Conservation (phyloP, 805 yeast genomes). For the Monosporozyma unispora region DNA sequence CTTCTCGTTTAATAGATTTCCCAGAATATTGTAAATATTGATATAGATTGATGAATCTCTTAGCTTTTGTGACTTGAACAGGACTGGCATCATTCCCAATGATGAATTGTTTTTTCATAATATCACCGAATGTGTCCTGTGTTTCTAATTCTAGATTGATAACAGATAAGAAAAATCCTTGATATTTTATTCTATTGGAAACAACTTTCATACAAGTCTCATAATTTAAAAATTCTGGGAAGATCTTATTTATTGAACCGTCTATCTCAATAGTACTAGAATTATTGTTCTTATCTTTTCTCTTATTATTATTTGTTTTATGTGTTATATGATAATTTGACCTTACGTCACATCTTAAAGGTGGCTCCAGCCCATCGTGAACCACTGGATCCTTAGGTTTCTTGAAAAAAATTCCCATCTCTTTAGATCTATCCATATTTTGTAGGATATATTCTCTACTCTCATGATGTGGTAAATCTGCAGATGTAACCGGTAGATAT, state of each 20-base stretch:
- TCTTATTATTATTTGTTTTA: slow-evolving; percentile 9
- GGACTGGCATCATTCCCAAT: slow-evolving; percentile 5
- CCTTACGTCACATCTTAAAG: slow-evolving; percentile 26
- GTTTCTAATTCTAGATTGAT: slow-evolving; percentile 21
- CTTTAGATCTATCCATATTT: slow-evolving; percentile 37
- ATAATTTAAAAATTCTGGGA: slow-evolving; percentile 35
- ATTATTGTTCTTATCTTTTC: neutral
- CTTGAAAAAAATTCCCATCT: slow-evolving; percentile 32
- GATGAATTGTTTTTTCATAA: slow-evolving; percentile 16
- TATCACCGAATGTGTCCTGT: slow-evolving; percentile 22
- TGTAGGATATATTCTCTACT: slow-evolving; percentile 34
- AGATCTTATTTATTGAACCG: slow-evolving; percentile 11
- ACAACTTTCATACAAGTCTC: slow-evolving; percentile 53
- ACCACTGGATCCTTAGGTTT: slow-evolving; percentile 36
- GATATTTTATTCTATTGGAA: slow-evolving; percentile 48
- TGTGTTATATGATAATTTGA: slow-evolving; percentile 11
- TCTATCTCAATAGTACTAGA: no score
- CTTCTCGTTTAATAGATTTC: slow-evolving; percentile 44
- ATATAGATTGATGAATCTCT: slow-evolving; percentile 43
- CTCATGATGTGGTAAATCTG: slow-evolving; percentile 44
- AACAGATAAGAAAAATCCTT: slow-evolving; percentile 33
- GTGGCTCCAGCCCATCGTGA: slow-evolving; percentile 47
- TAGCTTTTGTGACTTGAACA: slow-evolving; percentile 12
- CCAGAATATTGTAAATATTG: slow-evolving; percentile 66
- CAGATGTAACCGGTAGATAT: slow-evolving; percentile 59